phyloP scores from a whole-genome alignment of 1,284 basidiomycete species.

The Puccinia triticina region DNA sequence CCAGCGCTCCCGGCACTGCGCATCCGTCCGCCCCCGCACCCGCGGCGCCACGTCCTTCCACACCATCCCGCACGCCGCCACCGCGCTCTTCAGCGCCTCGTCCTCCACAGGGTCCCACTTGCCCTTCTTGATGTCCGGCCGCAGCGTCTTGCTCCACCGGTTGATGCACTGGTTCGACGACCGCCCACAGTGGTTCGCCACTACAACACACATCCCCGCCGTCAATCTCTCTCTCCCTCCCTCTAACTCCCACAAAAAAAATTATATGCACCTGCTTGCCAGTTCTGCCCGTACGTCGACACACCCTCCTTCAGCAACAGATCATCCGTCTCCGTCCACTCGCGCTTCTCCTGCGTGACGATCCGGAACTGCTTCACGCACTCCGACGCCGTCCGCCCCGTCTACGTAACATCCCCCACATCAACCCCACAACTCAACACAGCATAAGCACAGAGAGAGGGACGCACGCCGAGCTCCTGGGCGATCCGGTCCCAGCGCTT shows the following conservation, averaged over 20 bases:
- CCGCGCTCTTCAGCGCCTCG: conserved; percentile 42
- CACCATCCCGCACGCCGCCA: conserved; percentile 47
- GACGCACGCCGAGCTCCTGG: conserved; percentile 51
- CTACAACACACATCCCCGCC: background rate
- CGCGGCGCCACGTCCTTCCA: conserved; percentile 46
- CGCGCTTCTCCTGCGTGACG: conserved; percentile 30
- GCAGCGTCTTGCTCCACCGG: conserved; percentile 54
- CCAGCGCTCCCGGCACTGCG: conserved; percentile 46
- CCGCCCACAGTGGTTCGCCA: conserved; percentile 49
- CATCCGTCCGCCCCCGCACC: conserved; percentile 42
- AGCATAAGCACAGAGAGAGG: background rate
- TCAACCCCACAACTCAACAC: background rate
- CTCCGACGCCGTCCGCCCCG: conserved; percentile 50
- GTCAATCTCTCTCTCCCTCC: background rate
- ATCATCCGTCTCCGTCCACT: conserved; percentile 55
- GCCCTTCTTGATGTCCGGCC: conserved; percentile 53
- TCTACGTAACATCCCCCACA: conserved; percentile 37
- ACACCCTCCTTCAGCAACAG: conserved; percentile 53
- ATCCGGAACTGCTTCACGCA: conserved; percentile 53
- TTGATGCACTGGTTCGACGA: conserved; percentile 54
- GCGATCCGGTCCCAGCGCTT: conserved; percentile 53
- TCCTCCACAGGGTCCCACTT: conserved; percentile 52
- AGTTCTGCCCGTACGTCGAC: conserved; percentile 54
- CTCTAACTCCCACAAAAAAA: no score
- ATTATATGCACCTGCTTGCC: conserved; percentile 55